These are phyloP conservation scores for Aureobasidium subglaciale DNA, from an alignment of 2,329 filamentous ascomycete species.

Conservation along the genomic window DNA sequence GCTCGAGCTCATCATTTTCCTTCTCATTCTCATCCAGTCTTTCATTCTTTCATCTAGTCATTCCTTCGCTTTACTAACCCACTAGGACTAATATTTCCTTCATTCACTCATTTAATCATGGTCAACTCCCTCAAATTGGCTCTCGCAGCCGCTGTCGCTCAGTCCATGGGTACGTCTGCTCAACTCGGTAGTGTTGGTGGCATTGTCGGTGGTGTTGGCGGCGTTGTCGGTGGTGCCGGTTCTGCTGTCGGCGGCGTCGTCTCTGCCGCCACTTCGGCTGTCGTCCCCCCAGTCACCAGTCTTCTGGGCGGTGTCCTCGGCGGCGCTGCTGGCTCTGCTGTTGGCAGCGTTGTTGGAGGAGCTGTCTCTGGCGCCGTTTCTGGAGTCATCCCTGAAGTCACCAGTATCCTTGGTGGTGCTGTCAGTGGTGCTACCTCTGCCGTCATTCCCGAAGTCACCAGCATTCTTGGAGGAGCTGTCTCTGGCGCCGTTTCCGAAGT, in stretches of 20 bases:
- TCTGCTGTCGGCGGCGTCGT: not conserved
- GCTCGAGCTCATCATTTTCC: not conserved
- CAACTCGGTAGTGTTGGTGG: not conserved
- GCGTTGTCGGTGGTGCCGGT: not conserved
- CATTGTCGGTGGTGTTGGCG: not conserved
- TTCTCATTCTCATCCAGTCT: slow-evolving; percentile 1
- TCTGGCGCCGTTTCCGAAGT: not conserved
- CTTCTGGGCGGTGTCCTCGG: too few species aligned
- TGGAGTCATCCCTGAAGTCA: not conserved
- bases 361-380: too few species aligned
- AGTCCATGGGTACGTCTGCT: not conserved
- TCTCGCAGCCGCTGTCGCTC: not conserved
- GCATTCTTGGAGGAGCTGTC: too few species aligned
- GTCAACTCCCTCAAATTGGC: not conserved
- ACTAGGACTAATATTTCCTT: not conserved
- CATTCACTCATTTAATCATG: not conserved
- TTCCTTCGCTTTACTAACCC: not conserved
- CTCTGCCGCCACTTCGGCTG: not conserved
- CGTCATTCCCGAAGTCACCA: too few species aligned
- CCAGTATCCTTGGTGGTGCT: too few species aligned
- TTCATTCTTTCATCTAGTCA: not conserved
- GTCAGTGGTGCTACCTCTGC: too few species aligned
- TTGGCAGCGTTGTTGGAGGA: not conserved
- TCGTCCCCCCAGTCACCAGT: not conserved
- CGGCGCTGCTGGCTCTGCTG: not conserved